Evolutionary conservation across 192 early-diverging fungal species (phyloP).

Genomic region (Umbelopsis sp.): DNA sequence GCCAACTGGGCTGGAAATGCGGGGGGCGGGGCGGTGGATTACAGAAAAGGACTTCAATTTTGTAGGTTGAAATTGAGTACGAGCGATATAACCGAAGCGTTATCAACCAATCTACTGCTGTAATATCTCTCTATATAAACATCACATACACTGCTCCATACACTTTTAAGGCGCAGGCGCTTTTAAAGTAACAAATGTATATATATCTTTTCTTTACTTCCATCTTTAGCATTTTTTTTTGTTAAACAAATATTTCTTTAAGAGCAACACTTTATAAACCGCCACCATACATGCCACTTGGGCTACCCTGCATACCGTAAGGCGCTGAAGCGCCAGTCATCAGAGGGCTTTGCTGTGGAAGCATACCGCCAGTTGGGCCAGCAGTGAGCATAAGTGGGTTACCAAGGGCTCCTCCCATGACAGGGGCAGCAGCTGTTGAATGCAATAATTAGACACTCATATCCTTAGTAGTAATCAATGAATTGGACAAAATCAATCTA

Average conservation of each 20-base stretch:
- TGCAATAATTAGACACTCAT: neutral
- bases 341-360: slow-evolving; percentile 34
- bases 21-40: no score
- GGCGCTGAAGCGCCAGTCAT: slow-evolving; percentile 25
- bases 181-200: slow-evolving; percentile 1
- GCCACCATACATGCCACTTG: slow-evolving; percentile 17
- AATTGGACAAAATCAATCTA: no score
- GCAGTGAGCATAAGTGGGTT: slow-evolving; percentile 77
- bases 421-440: slow-evolving; percentile 33
- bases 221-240: neutral
- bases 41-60: no score
- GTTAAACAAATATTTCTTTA: slow-evolving; percentile 13
- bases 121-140: no score
- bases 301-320: slow-evolving; percentile 15
- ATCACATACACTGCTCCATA: no score
- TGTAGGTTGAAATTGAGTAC: no score
- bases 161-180: no score
- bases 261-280: slow-evolving; percentile 3
- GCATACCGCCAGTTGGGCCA: slow-evolving; percentile 34
- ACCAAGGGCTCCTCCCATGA: slow-evolving; percentile 72
- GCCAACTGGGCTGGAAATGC: no score
- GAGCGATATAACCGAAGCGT: no score
- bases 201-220: neutral
- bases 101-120: no score
- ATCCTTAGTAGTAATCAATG: neutral